Conservation (phyloP, 495 filamentous ascomycete species). For the Penicillium mononematosum region DNA sequence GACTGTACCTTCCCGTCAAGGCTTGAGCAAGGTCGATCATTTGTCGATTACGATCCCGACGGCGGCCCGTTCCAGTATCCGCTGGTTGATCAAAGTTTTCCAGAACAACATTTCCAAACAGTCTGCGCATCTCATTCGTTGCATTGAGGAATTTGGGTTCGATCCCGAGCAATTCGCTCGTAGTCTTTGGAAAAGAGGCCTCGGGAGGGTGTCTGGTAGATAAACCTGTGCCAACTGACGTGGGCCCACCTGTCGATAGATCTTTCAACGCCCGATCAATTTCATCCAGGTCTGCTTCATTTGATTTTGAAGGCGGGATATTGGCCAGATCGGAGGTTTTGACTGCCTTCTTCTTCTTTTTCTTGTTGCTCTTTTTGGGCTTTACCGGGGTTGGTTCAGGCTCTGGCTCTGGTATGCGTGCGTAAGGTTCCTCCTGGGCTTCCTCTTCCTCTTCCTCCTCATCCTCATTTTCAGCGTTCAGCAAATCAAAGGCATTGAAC, state of each 20-base stretch:
- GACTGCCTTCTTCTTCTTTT: conserved; percentile 42
- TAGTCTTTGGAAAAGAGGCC: conserved; percentile 46
- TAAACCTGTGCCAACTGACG: conserved; percentile 17
- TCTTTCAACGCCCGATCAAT: conserved; percentile 77
- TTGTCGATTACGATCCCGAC: conserved; percentile 53
- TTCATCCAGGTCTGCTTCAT: conserved; percentile 62
- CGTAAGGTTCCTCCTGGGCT: conserved; percentile 34
- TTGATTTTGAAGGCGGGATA: conserved; percentile 15
- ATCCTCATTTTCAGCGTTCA: conserved; percentile 59
- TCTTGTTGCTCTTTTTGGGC: conserved; percentile 50
- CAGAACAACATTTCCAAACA: conserved; percentile 83
- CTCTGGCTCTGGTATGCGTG: conserved; percentile 20
- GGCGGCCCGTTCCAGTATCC: conserved; percentile 51
- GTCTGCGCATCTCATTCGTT: conserved; percentile 85
- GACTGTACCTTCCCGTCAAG: conserved; percentile 60
- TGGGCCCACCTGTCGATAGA: conserved; percentile 44
- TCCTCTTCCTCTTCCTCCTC: conserved; percentile 49
- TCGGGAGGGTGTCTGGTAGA: conserved; percentile 33
- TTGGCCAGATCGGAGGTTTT: conserved; percentile 21
- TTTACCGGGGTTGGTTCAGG: conserved; percentile 20
- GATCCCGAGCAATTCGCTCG: conserved; percentile 64
- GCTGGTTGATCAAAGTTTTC: conserved; percentile 59
- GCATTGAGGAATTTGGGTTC: conserved; percentile 81
- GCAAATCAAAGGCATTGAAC: conserved; percentile 51
- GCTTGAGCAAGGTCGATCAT: conserved; percentile 68